Percentiles rank a stretch among this genome's conserved stretches.
These are phyloP conservation scores for Cercophora samala DNA, from an alignment of 495 filamentous ascomycete genomes.

Conservation along the genomic window DNA sequence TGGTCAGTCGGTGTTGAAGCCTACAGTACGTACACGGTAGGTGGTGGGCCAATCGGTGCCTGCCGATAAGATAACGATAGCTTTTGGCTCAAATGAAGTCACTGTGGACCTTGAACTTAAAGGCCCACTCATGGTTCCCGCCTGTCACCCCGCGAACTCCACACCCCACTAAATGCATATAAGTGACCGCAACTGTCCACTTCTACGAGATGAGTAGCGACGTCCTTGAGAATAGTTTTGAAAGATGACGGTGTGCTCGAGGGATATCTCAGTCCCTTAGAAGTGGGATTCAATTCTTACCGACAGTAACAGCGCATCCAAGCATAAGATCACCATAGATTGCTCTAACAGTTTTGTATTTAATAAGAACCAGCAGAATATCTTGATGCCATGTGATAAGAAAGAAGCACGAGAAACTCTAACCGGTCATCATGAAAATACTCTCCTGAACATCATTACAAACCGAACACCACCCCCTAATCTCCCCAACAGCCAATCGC, in stretches of 20 bases:
- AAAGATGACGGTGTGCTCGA: no score
- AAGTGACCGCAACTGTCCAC: not conserved
- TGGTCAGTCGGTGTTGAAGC: not conserved
- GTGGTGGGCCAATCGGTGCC: not conserved
- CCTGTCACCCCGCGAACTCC: not conserved
- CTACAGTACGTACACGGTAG: not conserved
- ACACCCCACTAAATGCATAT: not conserved
- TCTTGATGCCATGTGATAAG: constrained; percentile 19
- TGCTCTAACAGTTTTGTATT: constrained; percentile 10
- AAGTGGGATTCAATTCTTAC: no score
- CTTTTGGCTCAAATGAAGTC: not conserved
- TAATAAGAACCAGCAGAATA: constrained; percentile 18
- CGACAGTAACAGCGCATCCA: not conserved
- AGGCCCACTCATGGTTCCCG: not conserved
- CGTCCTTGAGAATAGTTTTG: no score
- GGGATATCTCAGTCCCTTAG: no score
- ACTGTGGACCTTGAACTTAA: not conserved
- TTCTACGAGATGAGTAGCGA: no score
- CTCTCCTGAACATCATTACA: not conserved
- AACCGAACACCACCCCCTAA: not conserved
- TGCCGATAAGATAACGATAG: not conserved
- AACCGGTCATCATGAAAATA: constrained; percentile 12
- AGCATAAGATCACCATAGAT: not conserved
- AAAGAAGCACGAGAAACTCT: constrained; percentile 7
- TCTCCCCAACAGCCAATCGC: not conserved